A percentile compares a stretch with the other conserved stretches of the same genome.
These are phyloP conservation scores for Mycena belliarum DNA, from an alignment of 768 basidiomycete species.

Conservation along the genomic window DNA sequence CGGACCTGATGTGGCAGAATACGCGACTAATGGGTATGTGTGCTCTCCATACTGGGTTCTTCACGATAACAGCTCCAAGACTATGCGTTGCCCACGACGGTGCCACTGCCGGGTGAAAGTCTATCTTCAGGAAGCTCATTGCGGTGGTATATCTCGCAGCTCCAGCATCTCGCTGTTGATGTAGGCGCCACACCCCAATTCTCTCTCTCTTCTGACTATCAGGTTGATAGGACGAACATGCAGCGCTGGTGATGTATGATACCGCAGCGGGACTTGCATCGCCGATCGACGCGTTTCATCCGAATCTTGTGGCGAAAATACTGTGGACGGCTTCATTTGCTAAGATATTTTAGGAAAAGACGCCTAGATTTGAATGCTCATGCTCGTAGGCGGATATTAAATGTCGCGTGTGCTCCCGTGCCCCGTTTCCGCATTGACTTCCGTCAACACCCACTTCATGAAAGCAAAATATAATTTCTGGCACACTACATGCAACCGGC, in stretches of 20 bases:
- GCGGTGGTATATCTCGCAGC: conserved; percentile 14
- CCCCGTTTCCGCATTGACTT: too few relatives aligned
- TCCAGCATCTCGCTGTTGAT: conserved; percentile 15
- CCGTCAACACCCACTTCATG: too few relatives aligned
- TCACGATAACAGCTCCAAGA: neutral
- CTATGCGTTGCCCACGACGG: conserved; percentile 20
- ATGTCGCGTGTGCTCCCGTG: too few relatives aligned
- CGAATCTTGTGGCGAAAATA: conserved; percentile 22
- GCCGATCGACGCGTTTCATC: conserved; percentile 20
- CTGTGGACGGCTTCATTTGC: too few relatives aligned
- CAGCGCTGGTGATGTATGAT: conserved; percentile 16
- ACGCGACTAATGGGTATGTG: conserved; percentile 12
- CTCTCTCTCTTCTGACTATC: neutral
- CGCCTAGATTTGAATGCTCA: too few relatives aligned
- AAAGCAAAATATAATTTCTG: too few relatives aligned
- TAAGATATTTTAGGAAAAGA: too few relatives aligned
- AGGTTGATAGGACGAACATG: conserved; percentile 20
- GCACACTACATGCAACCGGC: too few relatives aligned
- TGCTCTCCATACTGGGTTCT: too few relatives aligned
- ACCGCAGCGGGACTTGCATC: conserved; percentile 15
- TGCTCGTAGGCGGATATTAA: too few relatives aligned
- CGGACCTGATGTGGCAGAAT: conserved; percentile 10
- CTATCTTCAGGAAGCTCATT: conserved; percentile 2
- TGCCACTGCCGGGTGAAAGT: conserved; percentile 13
- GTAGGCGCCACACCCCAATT: neutral